Percentiles rank a stretch among this genome's conserved stretches.
phyloP scores from a whole-genome alignment of 768 basidiomycete species.

The Russula vinacea region DNA sequence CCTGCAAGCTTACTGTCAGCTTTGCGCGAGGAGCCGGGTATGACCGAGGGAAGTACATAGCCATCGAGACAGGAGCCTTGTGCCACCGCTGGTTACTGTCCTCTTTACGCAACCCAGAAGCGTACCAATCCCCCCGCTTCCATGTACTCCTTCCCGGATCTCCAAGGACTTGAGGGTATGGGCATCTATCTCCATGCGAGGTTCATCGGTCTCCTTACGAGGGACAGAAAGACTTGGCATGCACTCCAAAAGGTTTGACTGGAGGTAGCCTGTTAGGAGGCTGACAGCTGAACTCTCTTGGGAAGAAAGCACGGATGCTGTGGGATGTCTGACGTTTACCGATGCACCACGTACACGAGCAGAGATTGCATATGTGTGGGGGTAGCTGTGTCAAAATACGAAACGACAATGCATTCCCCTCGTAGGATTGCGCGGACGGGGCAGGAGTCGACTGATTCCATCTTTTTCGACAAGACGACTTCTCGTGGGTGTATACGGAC shows the following conservation, averaged over 20 bases:
- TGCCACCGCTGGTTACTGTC: conserved; percentile 74
- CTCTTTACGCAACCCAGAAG: conserved; percentile 71
- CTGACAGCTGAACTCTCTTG: conserved; percentile 56
- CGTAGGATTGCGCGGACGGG: conserved; percentile 48
- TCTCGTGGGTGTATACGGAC: conserved; percentile 79
- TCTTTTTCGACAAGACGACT: conserved; percentile 58
- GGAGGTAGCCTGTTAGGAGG: conserved; percentile 63
- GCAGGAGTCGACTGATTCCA: conserved; percentile 42
- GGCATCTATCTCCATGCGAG: conserved; percentile 85
- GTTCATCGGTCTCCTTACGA: conserved; percentile 49
- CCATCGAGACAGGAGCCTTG: conserved; percentile 70
- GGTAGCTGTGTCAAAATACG: conserved; percentile 40
- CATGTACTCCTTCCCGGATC: conserved; percentile 68
- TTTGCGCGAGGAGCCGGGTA: not conserved
- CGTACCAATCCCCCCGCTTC: conserved; percentile 71
- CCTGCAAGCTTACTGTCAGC: conserved; percentile 43
- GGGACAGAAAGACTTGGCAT: conserved; percentile 66
- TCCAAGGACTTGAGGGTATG: conserved; percentile 89
- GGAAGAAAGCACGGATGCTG: conserved; percentile 30
- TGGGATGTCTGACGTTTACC: not conserved
- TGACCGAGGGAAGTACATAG: conserved; percentile 53
- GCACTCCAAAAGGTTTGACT: conserved; percentile 67
- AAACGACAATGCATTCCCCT: conserved; percentile 56
- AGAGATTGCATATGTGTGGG: not conserved
- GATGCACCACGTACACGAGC: conserved; percentile 28